Evolutionary conservation across 2,329 filamentous ascomycete species (phyloP), one percentile per base, ranked within the genome.

Genomic region (Amauroascus niger): DNA sequence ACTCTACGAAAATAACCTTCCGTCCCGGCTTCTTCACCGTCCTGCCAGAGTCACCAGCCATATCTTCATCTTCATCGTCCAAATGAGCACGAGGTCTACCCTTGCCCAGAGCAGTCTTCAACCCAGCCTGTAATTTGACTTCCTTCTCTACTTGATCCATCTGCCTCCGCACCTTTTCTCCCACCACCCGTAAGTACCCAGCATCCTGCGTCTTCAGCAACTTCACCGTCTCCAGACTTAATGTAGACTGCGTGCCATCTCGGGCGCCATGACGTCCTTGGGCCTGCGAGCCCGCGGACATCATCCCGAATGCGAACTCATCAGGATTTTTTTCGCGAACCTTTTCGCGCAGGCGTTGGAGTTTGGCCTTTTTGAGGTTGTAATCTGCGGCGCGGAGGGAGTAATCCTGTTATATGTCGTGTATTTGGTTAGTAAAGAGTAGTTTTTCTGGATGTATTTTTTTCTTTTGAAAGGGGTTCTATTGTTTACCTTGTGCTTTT

Each of bases 401-500:
- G 72, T 84, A 84, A 70, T 84, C 81, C 74, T 78, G 44, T 16
- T 45, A 13, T 7, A n/a, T 28, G 40, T 9, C 13, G 33, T n/a
- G 33, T n/a, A 20, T 3, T 26, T 39, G 14, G 40, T 43, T 13
- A 43, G 44, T 7, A 54, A 30, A 22, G 18, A 1, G 18, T 6
- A 18, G n/a, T n/a, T n/a, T n/a, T 49, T 49, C 24, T 18, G 13
- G 20, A 2, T 28, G 51, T 2, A 18, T 24, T n/a, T 45, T 35
- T 28, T 22, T 24, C 4, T n/a, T 28, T 45, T 22, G 57, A 46
- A 39, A 55, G 53, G 53, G 46, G 44, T 40, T 6, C 14, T 32
- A 8, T 47, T 58, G n/a, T 52, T 24, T 65, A 84, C 84, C 75
- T 96, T 96, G 78, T 93, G 87, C 74, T 98, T 97, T 71, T 97